phyloP scores from a whole-genome alignment of 2,329 filamentous ascomycete genomes.

The Ampelomyces quisqualis region DNA sequence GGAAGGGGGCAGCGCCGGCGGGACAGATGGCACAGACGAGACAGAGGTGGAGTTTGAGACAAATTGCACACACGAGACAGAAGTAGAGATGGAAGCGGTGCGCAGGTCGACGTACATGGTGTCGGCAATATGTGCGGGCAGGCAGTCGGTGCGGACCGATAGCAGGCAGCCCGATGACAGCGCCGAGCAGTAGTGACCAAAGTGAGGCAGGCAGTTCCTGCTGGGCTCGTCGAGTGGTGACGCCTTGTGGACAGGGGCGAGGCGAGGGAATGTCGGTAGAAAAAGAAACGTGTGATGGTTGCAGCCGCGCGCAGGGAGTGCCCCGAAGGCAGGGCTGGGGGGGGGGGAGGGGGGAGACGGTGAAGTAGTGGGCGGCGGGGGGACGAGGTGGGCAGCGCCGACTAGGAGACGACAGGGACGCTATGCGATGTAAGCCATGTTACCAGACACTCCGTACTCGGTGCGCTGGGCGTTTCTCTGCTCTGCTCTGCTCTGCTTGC shows the following conservation, averaged over 20 bases:
- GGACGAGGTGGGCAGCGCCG: neutral
- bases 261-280: constrained; percentile 6
- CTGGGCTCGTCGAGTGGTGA: constrained; percentile 13
- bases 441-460: too few species aligned
- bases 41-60: constrained; percentile 7
- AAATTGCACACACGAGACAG: constrained; percentile 15
- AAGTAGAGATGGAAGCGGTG: constrained; percentile 22
- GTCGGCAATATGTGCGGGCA: constrained; percentile 17
- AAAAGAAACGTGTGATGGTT: constrained; percentile 15
- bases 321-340: constrained; percentile 5
- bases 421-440: too few species aligned
- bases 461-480: too few species aligned
- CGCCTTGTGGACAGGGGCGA: constrained; percentile 12
- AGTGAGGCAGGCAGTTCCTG: too few species aligned
- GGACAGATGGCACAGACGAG: constrained; percentile 18
- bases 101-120: constrained; percentile 40
- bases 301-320: constrained; percentile 13
- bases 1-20: constrained; percentile 6
- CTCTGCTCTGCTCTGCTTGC: too few species aligned
- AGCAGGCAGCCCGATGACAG: too few species aligned
- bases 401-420: too few species aligned
- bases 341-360: neutral
- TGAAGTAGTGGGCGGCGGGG: neutral
- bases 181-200: too few species aligned
- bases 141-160: constrained; percentile 2